phyloP scores from a whole-genome alignment of 352 stramenopile species.

The Globisporangium radiosum region DNA sequence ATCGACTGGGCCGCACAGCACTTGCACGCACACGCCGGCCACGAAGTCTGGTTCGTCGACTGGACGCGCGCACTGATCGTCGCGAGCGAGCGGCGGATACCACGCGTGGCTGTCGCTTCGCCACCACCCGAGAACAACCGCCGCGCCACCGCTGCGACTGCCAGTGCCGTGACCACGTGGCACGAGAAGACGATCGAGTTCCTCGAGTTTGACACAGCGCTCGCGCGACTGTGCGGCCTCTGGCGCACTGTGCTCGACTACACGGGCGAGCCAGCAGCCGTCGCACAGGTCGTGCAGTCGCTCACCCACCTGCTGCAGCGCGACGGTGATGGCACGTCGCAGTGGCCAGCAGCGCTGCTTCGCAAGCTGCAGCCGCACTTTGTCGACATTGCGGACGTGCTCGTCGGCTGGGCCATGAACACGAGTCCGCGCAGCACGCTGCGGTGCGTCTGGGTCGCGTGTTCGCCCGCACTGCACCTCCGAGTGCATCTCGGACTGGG shows the following conservation, averaged over 20 bases:
- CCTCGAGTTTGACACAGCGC: conserved; percentile 36
- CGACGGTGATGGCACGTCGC: conserved; percentile 9
- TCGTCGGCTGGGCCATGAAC: conserved; percentile 65
- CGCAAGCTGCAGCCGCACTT: conserved; percentile 61
- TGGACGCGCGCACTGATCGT: conserved; percentile 40
- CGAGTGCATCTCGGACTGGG: no score
- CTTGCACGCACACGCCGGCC: conserved; percentile 23
- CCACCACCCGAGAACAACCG: background rate
- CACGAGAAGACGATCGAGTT: conserved; percentile 33
- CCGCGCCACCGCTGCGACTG: background rate
- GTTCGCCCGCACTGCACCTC: background rate
- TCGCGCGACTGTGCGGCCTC: conserved; percentile 29
- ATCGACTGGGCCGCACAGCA: conserved; percentile 42
- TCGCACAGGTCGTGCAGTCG: conserved; percentile 30
- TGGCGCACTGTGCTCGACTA: conserved; percentile 49
- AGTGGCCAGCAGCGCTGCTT: conserved; percentile 23
- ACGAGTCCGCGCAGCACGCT: conserved; percentile 23
- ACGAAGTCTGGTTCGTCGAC: conserved; percentile 43
- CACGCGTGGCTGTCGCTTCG: background rate
- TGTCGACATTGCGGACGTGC: conserved; percentile 61
- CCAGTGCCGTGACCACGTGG: conserved; percentile 12
- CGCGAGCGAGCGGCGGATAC: conserved; percentile 29
- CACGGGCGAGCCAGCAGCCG: conserved; percentile 30
- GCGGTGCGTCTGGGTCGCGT: conserved; percentile 19
- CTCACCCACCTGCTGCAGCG: conserved; percentile 23